Conservation (phyloP, 1,284 basidiomycete genomes). For the Malassezia globosa region DNA sequence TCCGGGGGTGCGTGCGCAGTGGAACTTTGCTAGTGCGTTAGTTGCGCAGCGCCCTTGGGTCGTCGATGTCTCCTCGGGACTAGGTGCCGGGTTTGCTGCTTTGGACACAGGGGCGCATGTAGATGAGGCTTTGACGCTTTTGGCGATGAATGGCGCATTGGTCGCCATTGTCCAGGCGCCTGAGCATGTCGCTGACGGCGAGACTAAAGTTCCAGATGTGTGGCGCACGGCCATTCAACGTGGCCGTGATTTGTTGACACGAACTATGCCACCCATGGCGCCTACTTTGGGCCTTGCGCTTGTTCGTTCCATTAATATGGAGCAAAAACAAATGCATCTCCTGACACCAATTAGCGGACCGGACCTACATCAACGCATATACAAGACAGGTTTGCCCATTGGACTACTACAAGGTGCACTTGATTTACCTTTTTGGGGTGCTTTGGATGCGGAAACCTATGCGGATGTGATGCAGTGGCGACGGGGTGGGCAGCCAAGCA, state of each 20-base stretch:
- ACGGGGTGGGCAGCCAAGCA: slow-evolving; percentile 11
- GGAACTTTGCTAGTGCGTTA: slow-evolving; percentile 63
- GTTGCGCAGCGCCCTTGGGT: slow-evolving; percentile 45
- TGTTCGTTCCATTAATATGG: slow-evolving; percentile 32
- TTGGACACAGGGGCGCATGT: slow-evolving; percentile 26
- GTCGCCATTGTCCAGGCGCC: slow-evolving; percentile 52
- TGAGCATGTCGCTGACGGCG: not conserved
- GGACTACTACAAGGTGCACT: slow-evolving; percentile 68
- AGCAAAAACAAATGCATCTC: slow-evolving; percentile 23
- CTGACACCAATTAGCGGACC: slow-evolving; percentile 50
- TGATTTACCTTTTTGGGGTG: slow-evolving; percentile 73
- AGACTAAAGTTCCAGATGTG: not conserved
- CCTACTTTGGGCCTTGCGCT: slow-evolving; percentile 28
- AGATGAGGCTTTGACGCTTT: slow-evolving; percentile 30
- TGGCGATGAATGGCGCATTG: slow-evolving; percentile 68
- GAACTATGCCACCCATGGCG: not conserved
- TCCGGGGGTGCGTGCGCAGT: slow-evolving; percentile 44
- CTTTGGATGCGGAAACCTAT: slow-evolving; percentile 60
- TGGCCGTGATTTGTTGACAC: not conserved
- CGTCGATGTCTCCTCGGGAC: slow-evolving; percentile 54
- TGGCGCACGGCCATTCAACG: slow-evolving; percentile 23
- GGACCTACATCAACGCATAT: slow-evolving; percentile 56
- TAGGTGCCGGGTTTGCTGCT: slow-evolving; percentile 53
- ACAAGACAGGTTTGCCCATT: slow-evolving; percentile 31
- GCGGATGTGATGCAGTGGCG: slow-evolving; percentile 22